Base-by-base conservation (phyloP, 148 eudicot genomes). In the Diospyros lotus region DNA sequence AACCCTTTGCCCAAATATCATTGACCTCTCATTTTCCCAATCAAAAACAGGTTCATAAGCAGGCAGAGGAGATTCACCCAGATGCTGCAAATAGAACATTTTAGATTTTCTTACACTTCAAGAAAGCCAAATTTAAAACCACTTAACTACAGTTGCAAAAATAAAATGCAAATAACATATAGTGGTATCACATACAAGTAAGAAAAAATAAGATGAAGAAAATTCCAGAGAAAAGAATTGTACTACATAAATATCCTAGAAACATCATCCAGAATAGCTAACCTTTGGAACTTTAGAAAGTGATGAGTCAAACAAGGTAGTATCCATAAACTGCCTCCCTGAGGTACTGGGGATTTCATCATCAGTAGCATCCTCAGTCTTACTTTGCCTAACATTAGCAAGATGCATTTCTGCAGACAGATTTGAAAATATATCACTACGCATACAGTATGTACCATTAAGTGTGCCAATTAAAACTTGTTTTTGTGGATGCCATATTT, bases 21-120 rank as follows among this genome's bases (percentile, higher is more conserved):
- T 78, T 38, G 91, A 90, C 69, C 99, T 92, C 81, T 95, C 99
- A 76, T 79, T 91, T 74, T 95, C 99, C 99, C 99, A 95, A 83
- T 95, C 98, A 86, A 95, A 95, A 68, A 91, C 93, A 77, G 99
- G 97, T 75, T 95, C 99, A 82, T 95, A 95, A 73, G 98, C 94
- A 68, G 94, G 91, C 66, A 95, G 82, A 15, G 99, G 99, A 59
- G 98, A 89, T 77, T 86, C 92, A 58, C 96, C 97, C 80, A 89
- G 81, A 84, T 93, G 97, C 99, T 95, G 92, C 82, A 85, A 73
- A 80, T 60, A 78, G 59, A 73, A 64, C 63, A 76, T 17, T 73
- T 56, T 50, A 73, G 44, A 51, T 18, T 68, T 18, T 58, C 18
- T n/a, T 70, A 40, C 9, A 59, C 52, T 58, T 9, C 11, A 59